Base-by-base conservation (phyloP, 768 basidiomycete genomes). In the Lentinula edodes region DNA sequence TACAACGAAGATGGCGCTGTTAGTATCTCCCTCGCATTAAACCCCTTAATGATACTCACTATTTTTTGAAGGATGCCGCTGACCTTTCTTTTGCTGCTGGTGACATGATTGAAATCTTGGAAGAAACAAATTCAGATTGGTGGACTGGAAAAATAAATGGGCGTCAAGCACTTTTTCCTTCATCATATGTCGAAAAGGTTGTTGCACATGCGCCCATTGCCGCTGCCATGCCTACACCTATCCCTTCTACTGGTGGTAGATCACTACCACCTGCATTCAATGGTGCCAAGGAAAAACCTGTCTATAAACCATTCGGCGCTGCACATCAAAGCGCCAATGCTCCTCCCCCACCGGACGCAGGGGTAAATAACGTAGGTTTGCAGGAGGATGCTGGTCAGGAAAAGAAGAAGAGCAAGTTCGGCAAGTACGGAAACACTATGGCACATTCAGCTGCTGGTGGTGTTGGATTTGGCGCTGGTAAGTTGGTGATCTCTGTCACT, bases 121-220 rank as follows among this genome's bases (percentile, higher is more conserved):
- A 83, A 32, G 86, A 93, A 68, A 89, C 83, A 54, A 91, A 93
- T 63, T 70, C 74, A 5, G 91, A 94, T 70, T 95, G 93, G 93
- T 95, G 93, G 93, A 83, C 81, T 8, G 93, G 93, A n/a, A 80
- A 74, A 63, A 68, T 75, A 60, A 81, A 83, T 43, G 86, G 86
- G 32, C 79, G 73, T 60, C 79, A 85, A 64, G 92, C 87, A 16
- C 77, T 93, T 38, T 92, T 94, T 74, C 93, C 92, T 0, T 79
- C 87, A 18, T 85, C 83, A 65, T 81, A 90, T 61, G 89, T 90
- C 43, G 85, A 89, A 72, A 83, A 80, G 65, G 61, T 87, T 34
- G 57, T 58, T 55, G 41, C 65, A 12, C 18, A 28, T 20, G 65
- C 10, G 51, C 64, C 35, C 23, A 16, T 54, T 38, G 28, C 45